Base-by-base conservation (phyloP, 495 filamentous ascomycete species). In the Diplogelasinospora grovesii region DNA sequence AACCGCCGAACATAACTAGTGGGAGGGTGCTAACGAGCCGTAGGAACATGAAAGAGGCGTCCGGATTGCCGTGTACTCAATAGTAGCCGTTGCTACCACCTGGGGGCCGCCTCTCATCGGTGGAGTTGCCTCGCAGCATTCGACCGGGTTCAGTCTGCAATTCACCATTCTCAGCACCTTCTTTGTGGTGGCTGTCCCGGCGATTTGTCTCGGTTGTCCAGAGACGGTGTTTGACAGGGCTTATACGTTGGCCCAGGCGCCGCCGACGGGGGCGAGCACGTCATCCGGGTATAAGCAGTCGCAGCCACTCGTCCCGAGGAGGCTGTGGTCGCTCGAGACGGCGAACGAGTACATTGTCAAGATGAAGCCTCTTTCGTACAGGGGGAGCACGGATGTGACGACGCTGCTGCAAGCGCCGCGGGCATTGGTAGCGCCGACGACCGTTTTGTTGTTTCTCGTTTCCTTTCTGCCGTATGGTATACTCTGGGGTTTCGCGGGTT, bases 61-160 rank as follows among this genome's bases (percentile, higher is more conserved):
- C 1, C 59, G 59, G 21, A 51, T 66, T 21, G 50, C 66, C 19
- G 44, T 66, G 13, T 58, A 70, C 48, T 54, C 62, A 28, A 48
- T 61, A 11, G 50, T 69, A 6, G 57, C 61, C 10, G 44, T 65
- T n/a, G 38, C 60, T n/a, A 64, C 66, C 18, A 73, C 70, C 29
- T 65, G 69, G 61, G 70, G 70, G 14, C 49, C 63, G 6, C 71
- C 71, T 2, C 48, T 74, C n/a, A 48, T 74, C 7, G 69, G 72
- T 9, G 70, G 72, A 2, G 60, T 65, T 19, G 54, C 59, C 22
- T 72, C 70, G 2, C 52, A 61, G 45, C 34, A 40, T 22, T 20
- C 35, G 1, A 43, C 57, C 26, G 57, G 61, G 6, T 70, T 68
- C 50, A 51, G 59, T 16, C 52, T 64, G 22, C 68, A 72, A 37